phyloP scores from a whole-genome alignment of 2,329 filamentous ascomycete genomes.

The Alternaria conjuncta region DNA sequence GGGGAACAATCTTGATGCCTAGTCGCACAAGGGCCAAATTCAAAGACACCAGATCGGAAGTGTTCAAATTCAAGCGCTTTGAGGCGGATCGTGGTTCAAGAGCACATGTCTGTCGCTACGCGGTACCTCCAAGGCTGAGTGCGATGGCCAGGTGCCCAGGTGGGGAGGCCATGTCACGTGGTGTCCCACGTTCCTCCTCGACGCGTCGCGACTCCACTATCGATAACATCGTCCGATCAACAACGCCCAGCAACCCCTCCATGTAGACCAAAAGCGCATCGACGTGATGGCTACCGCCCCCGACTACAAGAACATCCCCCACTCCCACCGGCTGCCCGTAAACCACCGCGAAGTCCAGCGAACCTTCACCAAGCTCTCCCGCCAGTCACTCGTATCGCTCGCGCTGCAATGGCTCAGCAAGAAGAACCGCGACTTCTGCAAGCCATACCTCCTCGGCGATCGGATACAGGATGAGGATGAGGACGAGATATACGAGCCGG shows the following conservation, averaged over 20 bases:
- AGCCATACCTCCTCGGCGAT: constrained; percentile 61
- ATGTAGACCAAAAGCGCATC: constrained; percentile 40
- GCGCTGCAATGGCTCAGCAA: constrained; percentile 79
- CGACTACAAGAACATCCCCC: constrained; percentile 73
- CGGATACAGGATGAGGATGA: constrained; percentile 55
- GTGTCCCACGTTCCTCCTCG: neutral
- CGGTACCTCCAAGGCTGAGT: neutral
- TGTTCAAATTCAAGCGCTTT: neutral
- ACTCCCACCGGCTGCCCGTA: constrained; percentile 71
- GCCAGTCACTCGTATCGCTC: constrained; percentile 73
- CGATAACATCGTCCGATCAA: constrained; percentile 30
- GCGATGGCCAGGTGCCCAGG: neutral
- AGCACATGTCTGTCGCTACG: neutral
- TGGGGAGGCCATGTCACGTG: constrained; percentile 16
- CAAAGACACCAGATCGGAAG: neutral
- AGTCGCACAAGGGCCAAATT: neutral
- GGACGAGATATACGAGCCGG: constrained; percentile 71
- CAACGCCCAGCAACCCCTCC: constrained; percentile 17
- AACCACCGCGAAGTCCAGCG: constrained; percentile 70
- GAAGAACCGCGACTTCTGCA: constrained; percentile 64
- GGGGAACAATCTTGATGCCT: neutral
- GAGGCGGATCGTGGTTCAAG: neutral
- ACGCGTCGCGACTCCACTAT: constrained; percentile 25
- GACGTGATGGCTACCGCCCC: constrained; percentile 65
- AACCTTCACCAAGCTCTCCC: constrained; percentile 72